A percentile compares a stretch with the other conserved stretches of the same genome.
phyloP scores from a whole-genome alignment of 306 rosid species.

The Sphenostylis stenocarpa region DNA sequence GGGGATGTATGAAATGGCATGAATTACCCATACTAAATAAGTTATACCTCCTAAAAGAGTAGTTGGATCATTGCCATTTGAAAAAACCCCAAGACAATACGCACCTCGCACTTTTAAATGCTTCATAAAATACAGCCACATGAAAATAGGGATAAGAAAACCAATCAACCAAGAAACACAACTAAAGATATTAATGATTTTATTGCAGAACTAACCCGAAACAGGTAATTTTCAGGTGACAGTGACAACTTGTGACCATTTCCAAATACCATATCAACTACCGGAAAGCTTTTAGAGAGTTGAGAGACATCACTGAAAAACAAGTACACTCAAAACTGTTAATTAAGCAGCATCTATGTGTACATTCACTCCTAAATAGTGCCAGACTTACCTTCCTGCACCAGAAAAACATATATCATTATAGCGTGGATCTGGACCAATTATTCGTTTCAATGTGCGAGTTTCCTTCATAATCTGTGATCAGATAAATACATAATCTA shows the following conservation, averaged over 20 bases:
- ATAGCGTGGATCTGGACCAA: constrained; percentile 90
- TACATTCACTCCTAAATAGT: constrained; percentile 23
- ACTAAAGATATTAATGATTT: constrained; percentile 17
- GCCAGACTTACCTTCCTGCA: constrained; percentile 65
- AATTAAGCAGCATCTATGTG: constrained; percentile 24
- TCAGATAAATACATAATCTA: constrained; percentile 23
- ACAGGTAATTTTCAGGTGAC: constrained; percentile 94
- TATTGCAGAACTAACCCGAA: constrained; percentile 60
- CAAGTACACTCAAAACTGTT: constrained; percentile 34
- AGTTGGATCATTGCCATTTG: constrained; percentile 82
- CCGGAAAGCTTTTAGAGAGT: constrained; percentile 69
- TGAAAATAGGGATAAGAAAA: constrained; percentile 27
- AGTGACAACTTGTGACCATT: constrained; percentile 72
- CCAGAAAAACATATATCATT: constrained; percentile 80
- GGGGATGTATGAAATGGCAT: constrained; percentile 24
- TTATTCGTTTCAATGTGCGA: constrained; percentile 57
- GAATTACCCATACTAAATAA: background rate
- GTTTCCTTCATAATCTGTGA: constrained; percentile 73
- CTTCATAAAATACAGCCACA: constrained; percentile 50
- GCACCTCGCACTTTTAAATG: constrained; percentile 90
- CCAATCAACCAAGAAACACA: constrained; percentile 21
- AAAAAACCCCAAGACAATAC: constrained; percentile 89
- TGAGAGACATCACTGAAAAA: constrained; percentile 64
- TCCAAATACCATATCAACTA: constrained; percentile 87
- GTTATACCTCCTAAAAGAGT: constrained; percentile 93